Base-by-base conservation (phyloP, 164 flowering plant species). In the Vitis labrusca region DNA sequence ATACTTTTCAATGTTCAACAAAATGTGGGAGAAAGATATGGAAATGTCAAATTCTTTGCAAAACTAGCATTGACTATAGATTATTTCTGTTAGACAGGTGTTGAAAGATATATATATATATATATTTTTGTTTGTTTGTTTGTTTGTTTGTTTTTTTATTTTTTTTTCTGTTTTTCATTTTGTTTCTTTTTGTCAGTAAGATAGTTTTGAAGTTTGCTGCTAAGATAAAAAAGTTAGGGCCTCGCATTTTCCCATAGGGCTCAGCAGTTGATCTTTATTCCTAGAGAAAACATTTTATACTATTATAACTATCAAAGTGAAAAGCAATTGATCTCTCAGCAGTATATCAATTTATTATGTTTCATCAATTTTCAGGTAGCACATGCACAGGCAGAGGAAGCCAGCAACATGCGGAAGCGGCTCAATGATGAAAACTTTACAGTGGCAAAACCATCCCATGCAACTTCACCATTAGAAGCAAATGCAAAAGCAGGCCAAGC, bases 371-470 rank as follows among this genome's bases (percentile, higher is more conserved):
- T 59, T 66, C 79, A 92, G 98, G 94, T 91, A 15, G 99, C 97
- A 63, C 75, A 89, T 68, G 97, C 93, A 65, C 96, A 88, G 71
- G 76, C 78, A 8, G 96, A 79, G 70, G 97, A 91, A 79, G 89
- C 88, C 12, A 59, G 70, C 66, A 78, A 57, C 69, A 88, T 90
- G 97, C 79, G 81, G 48, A 88, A 80, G 73, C 81, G 81, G 59
- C 91, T 95, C 53, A 78, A 71, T 66, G 88, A 85, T 80, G 97
- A 88, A 69, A 73, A 80, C 15, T 80, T 80, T 69, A 23, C 27
- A 23, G 76, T 74, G 44, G n/a, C 80, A 8, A 87, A 81, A 64
- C 74, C 80, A 48, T 80, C 80, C 23, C 54, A 70, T 50, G 23
- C 63, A 7, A 50, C 84, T 13, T 57, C 73, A 12, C 23, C 74